Base-by-base conservation (phyloP, 2,329 filamentous ascomycete genomes). In the Paecilomyces niveus region DNA sequence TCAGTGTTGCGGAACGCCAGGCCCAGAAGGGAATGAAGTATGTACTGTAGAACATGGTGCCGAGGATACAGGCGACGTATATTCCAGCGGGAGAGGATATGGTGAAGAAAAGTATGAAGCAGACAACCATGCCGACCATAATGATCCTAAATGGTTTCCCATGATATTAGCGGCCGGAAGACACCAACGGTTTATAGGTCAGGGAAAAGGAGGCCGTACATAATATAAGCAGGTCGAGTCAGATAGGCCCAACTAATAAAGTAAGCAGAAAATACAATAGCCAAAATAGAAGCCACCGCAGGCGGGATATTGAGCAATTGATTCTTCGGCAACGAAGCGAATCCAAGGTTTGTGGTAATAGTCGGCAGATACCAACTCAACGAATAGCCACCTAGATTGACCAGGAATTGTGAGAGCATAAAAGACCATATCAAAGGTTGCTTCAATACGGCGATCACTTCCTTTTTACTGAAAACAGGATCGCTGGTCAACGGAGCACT, bases 11-110 rank as follows among this genome's bases (percentile, higher is more conserved):
- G 3, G 76, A 77, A 49, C 76, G 70, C 76, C 70, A 79, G 24
- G 72, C 72, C 77, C 76, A 80, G 61, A 79, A 78, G 0, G 77
- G 74, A 13, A 80, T 76, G 58, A 79, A 78, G 57, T 76, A 78
- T 3, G 70, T 64, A 8, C 69, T 68, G 59, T 79, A 80, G 58
- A 79, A 78, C 55, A 76, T 69, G 0, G 71, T 76, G 3, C 78
- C 77, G 11, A 81, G 70, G 6, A 76, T 72, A 59, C 77, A 78
- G 4, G 76, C 74, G 1, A 75, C 67, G 62, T 81, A 81, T 7
- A 78, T 74, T 0, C 73, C 76, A 10, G 71, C 66, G n/a, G 70
- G 68, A 39, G 70, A 71, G 15, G 61, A 63, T 13, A 77, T 72
- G 2, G 73, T 72, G 18, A 76, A 70, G 53, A 80, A 71, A 22